Base-by-base conservation (phyloP, 1,284 basidiomycete genomes). In the Melampsora americana region DNA sequence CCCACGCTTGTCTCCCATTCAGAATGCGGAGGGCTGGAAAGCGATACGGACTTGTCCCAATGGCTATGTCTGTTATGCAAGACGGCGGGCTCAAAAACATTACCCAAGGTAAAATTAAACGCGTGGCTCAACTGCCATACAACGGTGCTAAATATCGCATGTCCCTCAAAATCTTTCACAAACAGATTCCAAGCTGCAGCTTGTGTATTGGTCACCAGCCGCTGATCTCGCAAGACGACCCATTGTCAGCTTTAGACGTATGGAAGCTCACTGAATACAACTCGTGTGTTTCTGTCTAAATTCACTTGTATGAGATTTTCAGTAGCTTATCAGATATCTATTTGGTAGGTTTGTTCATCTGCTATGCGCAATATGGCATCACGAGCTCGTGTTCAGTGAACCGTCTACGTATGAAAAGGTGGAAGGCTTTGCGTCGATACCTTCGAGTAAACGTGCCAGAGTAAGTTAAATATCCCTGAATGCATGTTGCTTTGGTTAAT, bases 311-410 rank as follows among this genome's bases (percentile, higher is more conserved):
- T 20, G 20, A 48, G 28, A 39, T 64, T 32, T 11, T 18, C 7
- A 32, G 32, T 30, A 32, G 61, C 14, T 39, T 12, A 64, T 39
- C 28, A 32, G 20, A 18, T 18, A 64, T 64, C 30, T 30, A 9
- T 39, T 30, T 23, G 16, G 28, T 28, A 76, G 73, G 23, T 76
- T 53, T 32, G 73, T 76, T 0, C 73, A 76, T 66, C 46, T 76
- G 66, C 60, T 76, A 39, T 76, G 73, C 44, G 73, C 73, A 56
- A 46, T 76, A 53, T 76, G 73, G 73, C 73, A 76, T 56, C 39
- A 53, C 9, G 73, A 76, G 39, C 73, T 76, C 42, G n/a, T 66
- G 28, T 66, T 76, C n/a, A 60, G 66, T 26, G 62, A 59, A 11
- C 28, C 66, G n/a, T 44, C 60, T 23, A 66, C 61, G 28, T 48